Conservation (phyloP, 2,329 filamentous ascomycete genomes). For the Claviceps paspali region DNA sequence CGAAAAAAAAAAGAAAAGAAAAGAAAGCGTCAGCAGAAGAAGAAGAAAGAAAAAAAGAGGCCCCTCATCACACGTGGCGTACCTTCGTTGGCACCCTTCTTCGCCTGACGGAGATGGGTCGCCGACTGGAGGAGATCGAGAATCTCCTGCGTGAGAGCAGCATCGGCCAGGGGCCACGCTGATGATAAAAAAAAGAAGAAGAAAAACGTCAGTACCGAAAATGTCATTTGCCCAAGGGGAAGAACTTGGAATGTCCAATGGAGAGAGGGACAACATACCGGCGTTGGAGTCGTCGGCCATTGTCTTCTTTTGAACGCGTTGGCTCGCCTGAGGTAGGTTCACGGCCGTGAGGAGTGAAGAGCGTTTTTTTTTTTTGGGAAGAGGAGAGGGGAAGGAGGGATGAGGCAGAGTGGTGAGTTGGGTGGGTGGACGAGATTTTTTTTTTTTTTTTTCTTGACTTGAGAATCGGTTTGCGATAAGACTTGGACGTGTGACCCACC, state of each 20-base stretch:
- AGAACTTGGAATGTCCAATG: too few species aligned
- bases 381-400: neutral
- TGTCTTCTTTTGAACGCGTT: slow-evolving; percentile 9
- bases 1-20: too few species aligned
- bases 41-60: too few species aligned
- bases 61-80: too few species aligned
- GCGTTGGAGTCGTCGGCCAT: slow-evolving; percentile 14
- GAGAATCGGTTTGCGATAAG: too few species aligned
- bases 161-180: slow-evolving; percentile 61
- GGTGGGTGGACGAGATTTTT: neutral
- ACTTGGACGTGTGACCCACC: too few species aligned
- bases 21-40: neutral
- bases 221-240: neutral
- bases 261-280: too few species aligned
- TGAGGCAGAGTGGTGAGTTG: neutral
- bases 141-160: slow-evolving; percentile 63
- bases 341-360: slow-evolving; percentile 27
- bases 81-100: slow-evolving; percentile 77
- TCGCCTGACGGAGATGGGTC: slow-evolving; percentile 54
- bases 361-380: too few species aligned
- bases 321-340: slow-evolving; percentile 33
- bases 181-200: slow-evolving; percentile 1
- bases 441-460: too few species aligned
- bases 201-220: too few species aligned
- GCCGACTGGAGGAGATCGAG: slow-evolving; percentile 67